These are phyloP conservation scores for Backusella luteola DNA, from an alignment of 192 early-diverging fungal species.

Conservation along the genomic window DNA sequence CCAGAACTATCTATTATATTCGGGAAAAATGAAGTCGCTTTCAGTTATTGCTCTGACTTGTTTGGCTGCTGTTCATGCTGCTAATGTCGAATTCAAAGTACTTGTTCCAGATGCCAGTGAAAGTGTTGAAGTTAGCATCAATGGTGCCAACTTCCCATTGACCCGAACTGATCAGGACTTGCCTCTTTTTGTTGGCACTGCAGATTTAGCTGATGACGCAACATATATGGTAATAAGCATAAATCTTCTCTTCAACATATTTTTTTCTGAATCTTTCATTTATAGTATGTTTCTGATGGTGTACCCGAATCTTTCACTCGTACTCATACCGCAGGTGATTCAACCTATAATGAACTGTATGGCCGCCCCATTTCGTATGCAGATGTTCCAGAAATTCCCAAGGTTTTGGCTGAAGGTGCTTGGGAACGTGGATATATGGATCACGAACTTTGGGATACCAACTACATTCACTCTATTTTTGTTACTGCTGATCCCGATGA, in stretches of 20 bases:
- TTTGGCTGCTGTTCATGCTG: constrained; percentile 28
- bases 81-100: constrained; percentile 33
- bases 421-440: constrained; percentile 41
- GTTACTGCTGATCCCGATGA: constrained; percentile 30
- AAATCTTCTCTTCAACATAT: background rate
- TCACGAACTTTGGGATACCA: constrained; percentile 36
- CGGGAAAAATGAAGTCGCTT: constrained; percentile 7
- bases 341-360: constrained; percentile 38
- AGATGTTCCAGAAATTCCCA: constrained; percentile 39
- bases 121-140: constrained; percentile 27
- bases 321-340: constrained; percentile 5
- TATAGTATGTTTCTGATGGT: constrained; percentile 35
- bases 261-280: background rate
- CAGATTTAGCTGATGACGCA: background rate
- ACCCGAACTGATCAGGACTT: background rate
- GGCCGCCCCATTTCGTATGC: constrained; percentile 42
- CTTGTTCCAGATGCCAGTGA: constrained; percentile 31
- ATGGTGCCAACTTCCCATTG: constrained; percentile 16
- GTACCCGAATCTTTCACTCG: constrained; percentile 35
- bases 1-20: background rate
- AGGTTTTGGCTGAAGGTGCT: constrained; percentile 26
- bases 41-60: constrained; percentile 19
- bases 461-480: constrained; percentile 47
- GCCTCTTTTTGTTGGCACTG: background rate
- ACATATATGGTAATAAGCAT: background rate